A percentile compares a stretch with the other conserved stretches of the same genome.
phyloP scores from a whole-genome alignment of 129 eudicot species.

The Pulicaria dysenterica region DNA sequence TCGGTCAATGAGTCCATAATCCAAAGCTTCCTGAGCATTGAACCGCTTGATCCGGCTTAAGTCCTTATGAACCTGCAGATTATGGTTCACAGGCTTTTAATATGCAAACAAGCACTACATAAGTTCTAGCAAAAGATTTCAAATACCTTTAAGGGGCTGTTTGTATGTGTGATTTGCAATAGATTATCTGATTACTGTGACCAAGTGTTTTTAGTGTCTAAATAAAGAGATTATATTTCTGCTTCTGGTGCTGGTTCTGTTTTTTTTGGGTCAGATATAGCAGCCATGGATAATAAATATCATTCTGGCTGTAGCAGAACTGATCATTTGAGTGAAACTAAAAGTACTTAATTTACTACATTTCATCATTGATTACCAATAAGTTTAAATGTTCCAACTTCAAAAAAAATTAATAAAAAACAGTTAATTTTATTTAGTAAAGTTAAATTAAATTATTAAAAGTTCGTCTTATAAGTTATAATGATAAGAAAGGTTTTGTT shows the following conservation, averaged over 20 bases:
- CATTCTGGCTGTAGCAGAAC: neutral
- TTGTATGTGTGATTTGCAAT: neutral
- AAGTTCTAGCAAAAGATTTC: neutral
- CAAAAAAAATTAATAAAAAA: neutral
- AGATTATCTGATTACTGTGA: neutral
- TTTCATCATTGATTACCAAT: neutral
- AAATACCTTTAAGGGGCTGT: neutral
- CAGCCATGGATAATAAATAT: neutral
- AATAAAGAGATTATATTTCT: neutral
- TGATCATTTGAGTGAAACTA: neutral
- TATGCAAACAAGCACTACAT: neutral
- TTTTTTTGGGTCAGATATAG: neutral
- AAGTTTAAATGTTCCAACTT: neutral
- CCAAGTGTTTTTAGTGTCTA: neutral
- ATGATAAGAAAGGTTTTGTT: too few species aligned
- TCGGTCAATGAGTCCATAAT: conserved; percentile 75
- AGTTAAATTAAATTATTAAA: too few species aligned
- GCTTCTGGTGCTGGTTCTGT: too few species aligned
- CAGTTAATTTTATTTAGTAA: too few species aligned
- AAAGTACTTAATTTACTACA: neutral
- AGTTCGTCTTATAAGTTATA: too few species aligned
- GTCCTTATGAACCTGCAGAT: conserved; percentile 64
- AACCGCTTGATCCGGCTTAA: conserved; percentile 50
- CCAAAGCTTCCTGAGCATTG: conserved; percentile 70
- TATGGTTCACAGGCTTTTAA: neutral